Conservation (phyloP, 257 asterid species). For the Plantago ovata region DNA sequence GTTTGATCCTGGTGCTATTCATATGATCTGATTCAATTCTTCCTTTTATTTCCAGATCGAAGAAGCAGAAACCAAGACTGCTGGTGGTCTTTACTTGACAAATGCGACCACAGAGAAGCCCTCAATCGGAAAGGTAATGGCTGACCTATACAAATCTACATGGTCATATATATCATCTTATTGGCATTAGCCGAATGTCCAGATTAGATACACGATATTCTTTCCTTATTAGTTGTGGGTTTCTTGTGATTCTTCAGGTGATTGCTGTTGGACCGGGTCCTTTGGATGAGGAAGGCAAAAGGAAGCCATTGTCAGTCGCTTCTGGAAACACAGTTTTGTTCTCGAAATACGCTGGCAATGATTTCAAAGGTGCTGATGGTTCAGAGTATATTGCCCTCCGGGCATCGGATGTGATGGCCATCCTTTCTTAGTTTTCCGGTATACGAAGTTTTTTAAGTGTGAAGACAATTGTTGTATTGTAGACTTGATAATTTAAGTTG, state of each 20-base stretch:
- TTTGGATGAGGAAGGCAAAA: slow-evolving; percentile 75
- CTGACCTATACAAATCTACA: too few species aligned
- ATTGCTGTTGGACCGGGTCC: slow-evolving; percentile 89
- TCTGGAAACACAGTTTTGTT: slow-evolving; percentile 75
- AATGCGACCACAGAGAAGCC: slow-evolving; percentile 92
- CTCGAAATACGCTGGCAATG: slow-evolving; percentile 90
- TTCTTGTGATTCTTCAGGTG: slow-evolving; percentile 44
- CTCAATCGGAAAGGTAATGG: slow-evolving; percentile 70
- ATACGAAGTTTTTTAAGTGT: background rate
- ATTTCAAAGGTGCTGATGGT: slow-evolving; percentile 77
- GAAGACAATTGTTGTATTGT: slow-evolving; percentile 18
- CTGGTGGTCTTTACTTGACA: slow-evolving; percentile 83
- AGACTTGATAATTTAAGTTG: slow-evolving; percentile 11
- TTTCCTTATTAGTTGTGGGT: background rate
- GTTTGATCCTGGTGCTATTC: too few species aligned
- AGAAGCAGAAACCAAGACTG: slow-evolving; percentile 77
- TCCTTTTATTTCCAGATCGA: slow-evolving; percentile 73
- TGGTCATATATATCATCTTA: too few species aligned
- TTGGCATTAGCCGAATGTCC: too few species aligned
- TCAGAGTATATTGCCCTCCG: slow-evolving; percentile 65
- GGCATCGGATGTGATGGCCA: slow-evolving; percentile 78
- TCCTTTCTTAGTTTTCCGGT: slow-evolving; percentile 77
- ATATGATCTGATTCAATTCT: too few species aligned
- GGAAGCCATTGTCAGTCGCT: slow-evolving; percentile 63
- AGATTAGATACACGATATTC: background rate